Conservation (phyloP, 2,329 filamentous ascomycete species). For the Dactylella cylindrospora region DNA sequence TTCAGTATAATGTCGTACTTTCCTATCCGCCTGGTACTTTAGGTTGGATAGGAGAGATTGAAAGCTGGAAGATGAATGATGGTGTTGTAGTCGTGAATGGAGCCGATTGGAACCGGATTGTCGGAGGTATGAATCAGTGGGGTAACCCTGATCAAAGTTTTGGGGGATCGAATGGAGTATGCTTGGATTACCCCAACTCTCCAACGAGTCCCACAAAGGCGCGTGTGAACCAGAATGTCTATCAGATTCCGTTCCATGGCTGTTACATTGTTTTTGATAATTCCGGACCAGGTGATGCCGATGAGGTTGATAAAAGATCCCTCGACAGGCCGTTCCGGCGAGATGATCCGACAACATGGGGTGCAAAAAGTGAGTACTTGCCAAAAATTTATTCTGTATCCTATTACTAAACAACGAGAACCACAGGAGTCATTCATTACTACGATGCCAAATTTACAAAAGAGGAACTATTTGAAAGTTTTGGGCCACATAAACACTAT, state of each 20-base stretch:
- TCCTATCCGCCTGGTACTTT: constrained; percentile 8
- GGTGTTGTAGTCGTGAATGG: background rate
- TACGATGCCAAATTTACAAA: constrained; percentile 7
- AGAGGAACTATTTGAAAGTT: constrained; percentile 10
- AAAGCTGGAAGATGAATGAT: constrained; percentile 8
- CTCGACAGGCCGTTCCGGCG: background rate
- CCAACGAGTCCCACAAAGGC: background rate
- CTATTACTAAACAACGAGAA: background rate
- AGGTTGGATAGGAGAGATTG: constrained; percentile 9
- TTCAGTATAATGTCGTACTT: constrained; percentile 9
- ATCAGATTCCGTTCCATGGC: constrained; percentile 6
- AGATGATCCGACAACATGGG: constrained; percentile 10
- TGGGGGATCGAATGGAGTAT: constrained; percentile 12
- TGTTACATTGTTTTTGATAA: constrained; percentile 17
- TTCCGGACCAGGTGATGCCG: background rate
- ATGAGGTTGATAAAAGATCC: constrained; percentile 6
- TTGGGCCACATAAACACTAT: constrained; percentile 7
- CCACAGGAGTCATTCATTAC: constrained; percentile 6
- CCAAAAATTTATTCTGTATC: background rate
- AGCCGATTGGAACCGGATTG: constrained; percentile 1
- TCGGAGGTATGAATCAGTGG: constrained; percentile 16
- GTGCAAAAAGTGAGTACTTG: constrained; percentile 3
- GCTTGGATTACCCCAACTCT: constrained; percentile 2
- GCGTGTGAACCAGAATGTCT: constrained; percentile 1
- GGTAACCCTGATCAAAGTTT: constrained; percentile 12